Percentiles rank a stretch among this genome's conserved stretches.
phyloP scores from a whole-genome alignment of 2,329 filamentous ascomycete genomes.

The Aspergillus latus region DNA sequence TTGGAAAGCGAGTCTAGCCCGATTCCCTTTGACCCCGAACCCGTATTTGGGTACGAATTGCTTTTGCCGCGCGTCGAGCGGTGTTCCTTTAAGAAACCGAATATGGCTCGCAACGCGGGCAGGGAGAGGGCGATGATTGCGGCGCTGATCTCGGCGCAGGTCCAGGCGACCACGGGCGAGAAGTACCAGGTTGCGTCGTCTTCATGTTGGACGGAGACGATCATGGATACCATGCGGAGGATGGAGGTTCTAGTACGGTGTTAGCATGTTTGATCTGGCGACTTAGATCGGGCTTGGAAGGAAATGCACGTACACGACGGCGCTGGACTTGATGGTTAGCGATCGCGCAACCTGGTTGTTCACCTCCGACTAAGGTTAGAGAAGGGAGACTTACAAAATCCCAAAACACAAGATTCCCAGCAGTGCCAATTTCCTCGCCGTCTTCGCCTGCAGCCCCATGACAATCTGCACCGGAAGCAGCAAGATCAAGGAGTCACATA shows the following conservation, averaged over 20 bases:
- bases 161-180: conserved; percentile 23
- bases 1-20: neutral
- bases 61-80: neutral
- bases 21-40: neutral
- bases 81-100: neutral
- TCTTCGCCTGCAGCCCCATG: conserved; percentile 16
- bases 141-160: conserved; percentile 19
- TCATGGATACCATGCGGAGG: conserved; percentile 23
- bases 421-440: conserved; percentile 16
- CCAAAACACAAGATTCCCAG: conserved; percentile 19
- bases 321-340: neutral
- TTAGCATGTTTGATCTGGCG: neutral
- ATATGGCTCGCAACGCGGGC: conserved; percentile 10
- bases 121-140: conserved; percentile 23
- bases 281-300: neutral
- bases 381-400: conserved; percentile 15
- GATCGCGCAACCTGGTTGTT: too few species aligned
- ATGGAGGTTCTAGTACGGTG: conserved; percentile 17
- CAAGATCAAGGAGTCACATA: conserved; percentile 22
- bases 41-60: neutral
- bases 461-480: conserved; percentile 22
- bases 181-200: conserved; percentile 25
- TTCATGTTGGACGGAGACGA: conserved; percentile 15
- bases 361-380: neutral
- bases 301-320: conserved; percentile 7